A percentile compares a stretch with the other conserved stretches of the same genome.
phyloP scores from a whole-genome alignment of 768 basidiomycete genomes.

The Trametes punicea region DNA sequence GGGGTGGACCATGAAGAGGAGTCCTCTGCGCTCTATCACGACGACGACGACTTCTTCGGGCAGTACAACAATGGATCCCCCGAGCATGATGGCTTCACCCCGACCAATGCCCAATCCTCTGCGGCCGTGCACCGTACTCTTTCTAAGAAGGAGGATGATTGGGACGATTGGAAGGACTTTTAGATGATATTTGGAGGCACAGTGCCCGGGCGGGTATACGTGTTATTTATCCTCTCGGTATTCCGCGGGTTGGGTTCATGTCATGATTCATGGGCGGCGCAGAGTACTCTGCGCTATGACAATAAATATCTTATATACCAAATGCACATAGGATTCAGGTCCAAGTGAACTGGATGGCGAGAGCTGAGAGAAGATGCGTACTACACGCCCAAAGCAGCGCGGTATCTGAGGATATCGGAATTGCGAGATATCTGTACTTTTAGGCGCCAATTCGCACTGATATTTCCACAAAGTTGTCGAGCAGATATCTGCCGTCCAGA shows the following conservation, averaged over 20 bases:
- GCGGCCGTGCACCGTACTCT: constrained; percentile 16
- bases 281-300: not conserved
- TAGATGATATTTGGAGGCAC: constrained; percentile 24
- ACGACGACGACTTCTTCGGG: constrained; percentile 60
- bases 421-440: too few species aligned
- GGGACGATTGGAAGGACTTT: constrained; percentile 51
- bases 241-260: not conserved
- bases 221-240: constrained; percentile 9
- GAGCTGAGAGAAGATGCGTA: too few species aligned
- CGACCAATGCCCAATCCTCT: constrained; percentile 18
- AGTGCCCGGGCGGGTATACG: not conserved
- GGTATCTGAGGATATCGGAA: too few species aligned
- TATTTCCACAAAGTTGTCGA: too few species aligned
- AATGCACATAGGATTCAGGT: too few species aligned
- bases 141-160: constrained; percentile 38
- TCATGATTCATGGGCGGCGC: not conserved
- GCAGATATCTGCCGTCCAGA: too few species aligned
- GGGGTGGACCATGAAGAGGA: constrained; percentile 54
- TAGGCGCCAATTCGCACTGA: too few species aligned
- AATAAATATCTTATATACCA: not conserved
- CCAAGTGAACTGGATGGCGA: too few species aligned
- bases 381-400: too few species aligned
- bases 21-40: constrained; percentile 57
- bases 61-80: constrained; percentile 37
- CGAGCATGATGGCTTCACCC: constrained; percentile 13